A percentile compares a stretch with the other conserved stretches of the same genome.
Conservation (phyloP, 768 basidiomycete species). For the Amanita rimosa region DNA sequence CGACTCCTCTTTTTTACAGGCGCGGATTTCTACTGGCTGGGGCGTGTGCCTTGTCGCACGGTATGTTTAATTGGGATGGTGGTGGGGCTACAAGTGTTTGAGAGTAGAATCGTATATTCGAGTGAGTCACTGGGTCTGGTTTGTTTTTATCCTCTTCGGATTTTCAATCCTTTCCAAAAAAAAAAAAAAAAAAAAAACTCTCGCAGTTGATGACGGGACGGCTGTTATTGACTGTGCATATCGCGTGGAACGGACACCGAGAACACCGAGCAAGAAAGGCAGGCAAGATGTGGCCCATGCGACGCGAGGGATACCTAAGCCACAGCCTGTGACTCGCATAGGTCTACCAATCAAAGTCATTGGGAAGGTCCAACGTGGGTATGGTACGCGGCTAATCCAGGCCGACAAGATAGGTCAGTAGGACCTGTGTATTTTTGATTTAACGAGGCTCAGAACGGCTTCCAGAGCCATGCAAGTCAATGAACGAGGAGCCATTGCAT, state of each 20-base stretch:
- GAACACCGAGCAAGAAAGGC: constrained; percentile 11
- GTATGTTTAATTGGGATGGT: constrained; percentile 53
- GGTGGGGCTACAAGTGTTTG: constrained; percentile 50
- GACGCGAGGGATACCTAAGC: constrained; percentile 13
- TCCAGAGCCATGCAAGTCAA: constrained; percentile 33
- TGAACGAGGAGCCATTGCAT: constrained; percentile 52
- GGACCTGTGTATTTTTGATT: background rate
- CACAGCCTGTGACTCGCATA: constrained; percentile 30
- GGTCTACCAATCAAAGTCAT: constrained; percentile 35
- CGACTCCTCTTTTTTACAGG: constrained; percentile 20
- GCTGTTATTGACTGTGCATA: constrained; percentile 59
- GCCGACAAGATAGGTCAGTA: constrained; percentile 41
- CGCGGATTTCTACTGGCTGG: constrained; percentile 60
- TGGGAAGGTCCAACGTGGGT: constrained; percentile 31
- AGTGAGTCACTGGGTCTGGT: constrained; percentile 30
- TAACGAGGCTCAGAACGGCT: background rate
- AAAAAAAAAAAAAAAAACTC: too few species aligned
- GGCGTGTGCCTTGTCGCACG: constrained; percentile 56
- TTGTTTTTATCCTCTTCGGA: too few species aligned
- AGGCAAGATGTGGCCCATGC: constrained; percentile 5
- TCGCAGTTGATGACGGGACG: constrained; percentile 68
- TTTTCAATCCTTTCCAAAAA: too few species aligned
- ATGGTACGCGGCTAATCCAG: constrained; percentile 32
- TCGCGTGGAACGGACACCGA: constrained; percentile 18
- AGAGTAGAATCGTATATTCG: constrained; percentile 48